These are phyloP conservation scores for Guillardia theta DNA, from an alignment of 78 protist genomes.

Conservation along the genomic window DNA sequence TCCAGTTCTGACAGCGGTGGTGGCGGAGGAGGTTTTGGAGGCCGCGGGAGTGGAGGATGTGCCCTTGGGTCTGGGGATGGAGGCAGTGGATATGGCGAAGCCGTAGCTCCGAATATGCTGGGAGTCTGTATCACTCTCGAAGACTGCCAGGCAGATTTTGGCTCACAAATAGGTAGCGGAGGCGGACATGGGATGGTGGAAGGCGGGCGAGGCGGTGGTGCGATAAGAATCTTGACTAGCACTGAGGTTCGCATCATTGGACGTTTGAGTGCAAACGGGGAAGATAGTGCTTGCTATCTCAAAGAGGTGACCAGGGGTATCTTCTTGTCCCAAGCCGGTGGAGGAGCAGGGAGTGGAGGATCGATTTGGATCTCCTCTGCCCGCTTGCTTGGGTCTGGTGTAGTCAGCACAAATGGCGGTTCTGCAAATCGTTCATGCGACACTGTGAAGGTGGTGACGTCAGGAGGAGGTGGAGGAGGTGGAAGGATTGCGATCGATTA, in stretches of 20 bases:
- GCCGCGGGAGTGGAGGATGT: background rate
- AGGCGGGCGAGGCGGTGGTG: slow-evolving; percentile 11
- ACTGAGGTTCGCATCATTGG: background rate
- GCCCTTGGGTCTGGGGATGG: background rate
- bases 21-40: background rate
- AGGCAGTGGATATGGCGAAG: background rate
- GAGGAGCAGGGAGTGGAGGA: slow-evolving; percentile 15
- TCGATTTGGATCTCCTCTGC: background rate
- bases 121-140: background rate
- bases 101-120: background rate
- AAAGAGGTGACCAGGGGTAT: background rate
- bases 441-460: background rate
- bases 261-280: background rate
- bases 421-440: background rate
- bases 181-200: background rate
- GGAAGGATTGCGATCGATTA: background rate
- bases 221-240: background rate
- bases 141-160: background rate
- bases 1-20: background rate
- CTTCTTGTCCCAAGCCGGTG: background rate
- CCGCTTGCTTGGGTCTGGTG: background rate
- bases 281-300: background rate
- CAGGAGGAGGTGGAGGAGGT: background rate
- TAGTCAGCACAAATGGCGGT: background rate
- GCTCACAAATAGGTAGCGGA: background rate